Base-by-base conservation (phyloP, 2,329 filamentous ascomycete species). In the Pestalotiopsis sp. region DNA sequence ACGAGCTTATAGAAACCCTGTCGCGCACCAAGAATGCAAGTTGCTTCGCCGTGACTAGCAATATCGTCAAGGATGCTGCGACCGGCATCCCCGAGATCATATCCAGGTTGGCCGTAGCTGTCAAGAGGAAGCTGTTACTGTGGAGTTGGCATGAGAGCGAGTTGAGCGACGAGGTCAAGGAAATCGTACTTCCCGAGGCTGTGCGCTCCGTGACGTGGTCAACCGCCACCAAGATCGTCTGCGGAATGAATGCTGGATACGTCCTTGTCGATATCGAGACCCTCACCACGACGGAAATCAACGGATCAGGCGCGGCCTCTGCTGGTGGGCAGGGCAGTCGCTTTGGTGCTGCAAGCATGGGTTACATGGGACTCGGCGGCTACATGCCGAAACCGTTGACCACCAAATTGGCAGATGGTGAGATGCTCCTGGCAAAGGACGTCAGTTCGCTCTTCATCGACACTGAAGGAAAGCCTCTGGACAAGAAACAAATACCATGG, bases 351-450 rank as follows among this genome's bases (percentile, higher is more conserved):
- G 92, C 92, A 7, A 93, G 94, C 62, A 98, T 98, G 94, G 94
- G 95, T 59, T 98, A 98, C 77, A 97, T 98, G 88, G 95, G 95
- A 1, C 91, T 98, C 77, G 94, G 93, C 64, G 93, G 93, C 57
- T 96, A 94, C 83, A 93, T 95, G 68, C 95, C 96, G 1, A 97
- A 93, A 76, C 97, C 96, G 6, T 86, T 99, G 74, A 93, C 93
- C 5, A 91, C 95, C 5, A 92, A 92, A 73, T 85, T 99, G 13
- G 88, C 90, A 2, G 93, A 97, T 72, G 93, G 93, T 4, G 89
- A 98, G 80, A 89, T 98, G 78, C 82, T 99, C 69, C 86, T 99
- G n/a, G 94, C 95, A n/a, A 97, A 97, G 79, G 96, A 99, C 74
- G 94, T 98, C 75, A 97, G 98, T 78, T 97, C 95, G 1, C 83